phyloP scores from a whole-genome alignment of 192 early-diverging fungal genomes.

The Phlyctochytrium planicorne region DNA sequence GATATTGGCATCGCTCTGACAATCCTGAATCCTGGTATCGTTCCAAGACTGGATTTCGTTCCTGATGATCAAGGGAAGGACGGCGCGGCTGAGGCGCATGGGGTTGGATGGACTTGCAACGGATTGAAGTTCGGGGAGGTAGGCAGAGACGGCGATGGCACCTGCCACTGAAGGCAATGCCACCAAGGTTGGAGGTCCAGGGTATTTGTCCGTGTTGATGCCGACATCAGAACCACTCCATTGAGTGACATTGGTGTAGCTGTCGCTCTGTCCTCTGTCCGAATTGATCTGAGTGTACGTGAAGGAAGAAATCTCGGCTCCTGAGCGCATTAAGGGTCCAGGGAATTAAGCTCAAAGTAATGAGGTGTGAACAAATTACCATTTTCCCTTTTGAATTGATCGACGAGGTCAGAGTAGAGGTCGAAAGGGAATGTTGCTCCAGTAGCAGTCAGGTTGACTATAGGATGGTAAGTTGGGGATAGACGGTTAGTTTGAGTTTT shows the following conservation, averaged over 20 bases:
- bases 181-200: not conserved
- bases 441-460: not conserved
- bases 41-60: constrained; percentile 15
- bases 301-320: not conserved
- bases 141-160: constrained; percentile 25
- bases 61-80: constrained; percentile 16
- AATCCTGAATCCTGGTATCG: constrained; percentile 3
- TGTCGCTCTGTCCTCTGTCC: not conserved
- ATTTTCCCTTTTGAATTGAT: not conserved
- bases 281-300: not conserved
- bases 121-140: constrained; percentile 18
- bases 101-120: constrained; percentile 4
- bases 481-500: not conserved
- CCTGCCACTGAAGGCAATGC: not conserved
- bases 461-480: not conserved
- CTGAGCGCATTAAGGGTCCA: not conserved
- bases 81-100: constrained; percentile 14
- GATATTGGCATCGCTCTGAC: constrained; percentile 12
- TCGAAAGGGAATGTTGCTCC: constrained; percentile 6
- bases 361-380: not conserved
- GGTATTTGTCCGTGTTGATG: not conserved
- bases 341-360: not conserved
- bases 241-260: not conserved
- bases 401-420: constrained; percentile 1
- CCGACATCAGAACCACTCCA: not conserved